Evolutionary conservation across 179 eudicot species (phyloP).

Genomic region (Spinacia oleracea): DNA sequence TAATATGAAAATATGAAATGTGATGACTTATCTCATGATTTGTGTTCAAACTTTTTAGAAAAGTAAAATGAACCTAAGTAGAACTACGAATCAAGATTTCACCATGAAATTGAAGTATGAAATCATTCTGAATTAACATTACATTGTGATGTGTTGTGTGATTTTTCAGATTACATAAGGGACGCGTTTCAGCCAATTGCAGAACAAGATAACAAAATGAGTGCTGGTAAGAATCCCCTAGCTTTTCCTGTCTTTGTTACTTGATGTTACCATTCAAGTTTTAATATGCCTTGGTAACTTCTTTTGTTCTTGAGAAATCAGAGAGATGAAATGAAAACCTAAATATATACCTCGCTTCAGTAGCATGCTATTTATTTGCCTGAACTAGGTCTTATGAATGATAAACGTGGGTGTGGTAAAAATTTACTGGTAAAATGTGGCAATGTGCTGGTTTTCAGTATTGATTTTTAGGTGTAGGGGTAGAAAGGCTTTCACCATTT

Average conservation of each 20-base stretch:
- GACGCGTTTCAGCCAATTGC: neutral
- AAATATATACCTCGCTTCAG: neutral
- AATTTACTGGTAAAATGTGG: neutral
- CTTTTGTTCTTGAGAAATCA: neutral
- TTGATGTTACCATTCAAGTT: neutral
- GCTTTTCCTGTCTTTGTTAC: neutral
- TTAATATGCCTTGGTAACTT: neutral
- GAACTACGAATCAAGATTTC: neutral
- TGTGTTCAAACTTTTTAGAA: neutral
- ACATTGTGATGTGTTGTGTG: neutral
- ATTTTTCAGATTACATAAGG: neutral
- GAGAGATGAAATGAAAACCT: neutral
- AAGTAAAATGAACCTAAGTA: neutral
- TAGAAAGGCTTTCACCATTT: neutral
- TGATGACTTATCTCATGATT: neutral
- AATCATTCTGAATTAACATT: neutral
- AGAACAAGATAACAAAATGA: slow-evolving; percentile 4
- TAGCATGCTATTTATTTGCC: neutral
- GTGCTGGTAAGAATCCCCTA: slow-evolving; percentile 4
- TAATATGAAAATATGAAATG: neutral
- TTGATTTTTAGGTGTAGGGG: slow-evolving; percentile 18
- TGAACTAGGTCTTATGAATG: neutral
- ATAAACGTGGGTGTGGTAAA: slow-evolving; percentile 2
- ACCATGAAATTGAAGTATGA: neutral
- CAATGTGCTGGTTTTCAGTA: neutral